Conservation (phyloP, 371 early-diverging fungal genomes). For the Cokeromyces recurvatus region DNA sequence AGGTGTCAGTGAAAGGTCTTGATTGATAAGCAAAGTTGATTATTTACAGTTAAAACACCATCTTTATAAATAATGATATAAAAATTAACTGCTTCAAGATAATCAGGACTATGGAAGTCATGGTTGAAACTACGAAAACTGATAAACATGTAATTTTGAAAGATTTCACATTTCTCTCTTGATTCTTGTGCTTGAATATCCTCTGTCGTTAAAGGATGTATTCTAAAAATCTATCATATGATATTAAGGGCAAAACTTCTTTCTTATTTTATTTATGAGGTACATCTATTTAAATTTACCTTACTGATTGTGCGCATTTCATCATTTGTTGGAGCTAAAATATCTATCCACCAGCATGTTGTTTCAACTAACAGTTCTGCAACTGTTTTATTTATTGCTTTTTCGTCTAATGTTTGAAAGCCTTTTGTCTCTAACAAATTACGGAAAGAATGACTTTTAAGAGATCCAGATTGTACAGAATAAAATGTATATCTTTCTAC, state of each 20-base stretch:
- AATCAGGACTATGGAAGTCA: slow-evolving; percentile 63
- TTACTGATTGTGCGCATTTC: slow-evolving; percentile 76
- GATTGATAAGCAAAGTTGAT: not conserved
- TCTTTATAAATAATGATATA: slow-evolving; percentile 77
- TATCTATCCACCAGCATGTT: slow-evolving; percentile 86
- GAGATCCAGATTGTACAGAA: slow-evolving; percentile 45
- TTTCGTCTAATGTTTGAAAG: slow-evolving; percentile 7
- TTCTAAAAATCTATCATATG: slow-evolving; percentile 51
- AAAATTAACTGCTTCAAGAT: slow-evolving; percentile 76
- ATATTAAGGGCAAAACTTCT: not conserved
- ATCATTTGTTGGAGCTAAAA: slow-evolving; percentile 70
- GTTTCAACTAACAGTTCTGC: slow-evolving; percentile 36
- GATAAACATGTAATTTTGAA: slow-evolving; percentile 89
- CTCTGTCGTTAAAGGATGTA: slow-evolving; percentile 89
- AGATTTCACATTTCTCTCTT: slow-evolving; percentile 92
- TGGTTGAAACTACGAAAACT: slow-evolving; percentile 77
- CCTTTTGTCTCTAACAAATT: slow-evolving; percentile 26
- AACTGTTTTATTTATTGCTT: slow-evolving; percentile 15
- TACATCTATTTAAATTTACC: too few relatives aligned
- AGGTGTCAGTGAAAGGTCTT: not conserved
- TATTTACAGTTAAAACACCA: slow-evolving; percentile 57
- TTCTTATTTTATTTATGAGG: too few relatives aligned
- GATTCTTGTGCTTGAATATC: slow-evolving; percentile 90
- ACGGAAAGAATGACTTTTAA: slow-evolving; percentile 44
- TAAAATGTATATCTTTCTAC: slow-evolving; percentile 55